A percentile compares a stretch with the other conserved stretches of the same genome.
These are phyloP conservation scores for Aureobasidium sp. DNA, from an alignment of 2,329 filamentous ascomycete genomes.

Conservation along the genomic window DNA sequence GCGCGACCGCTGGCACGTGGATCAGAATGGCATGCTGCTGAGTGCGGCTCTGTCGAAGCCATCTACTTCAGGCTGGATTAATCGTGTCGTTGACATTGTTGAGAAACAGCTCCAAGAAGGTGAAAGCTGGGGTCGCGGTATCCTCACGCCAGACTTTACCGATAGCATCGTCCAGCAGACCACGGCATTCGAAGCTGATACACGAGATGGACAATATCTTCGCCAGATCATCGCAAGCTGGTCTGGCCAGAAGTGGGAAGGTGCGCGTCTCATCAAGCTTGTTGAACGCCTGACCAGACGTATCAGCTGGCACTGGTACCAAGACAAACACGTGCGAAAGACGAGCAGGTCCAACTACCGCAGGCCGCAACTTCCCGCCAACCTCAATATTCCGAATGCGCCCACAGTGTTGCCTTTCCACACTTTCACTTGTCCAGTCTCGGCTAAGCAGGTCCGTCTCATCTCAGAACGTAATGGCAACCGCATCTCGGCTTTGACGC, in stretches of 20 bases:
- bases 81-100: conserved; percentile 85
- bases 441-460: conserved; percentile 80
- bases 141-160: conserved; percentile 42
- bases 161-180: conserved; percentile 39
- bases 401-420: conserved; percentile 96
- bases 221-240: conserved; percentile 38
- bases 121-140: conserved; percentile 72
- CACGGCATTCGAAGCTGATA: conserved; percentile 26
- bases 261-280: conserved; percentile 71
- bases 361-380: conserved; percentile 63
- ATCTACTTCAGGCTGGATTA: conserved; percentile 69
- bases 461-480: conserved; percentile 94
- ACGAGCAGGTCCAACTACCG: conserved; percentile 53
- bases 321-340: conserved; percentile 62
- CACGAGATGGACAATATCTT: conserved; percentile 28
- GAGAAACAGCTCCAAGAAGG: conserved; percentile 80
- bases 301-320: conserved; percentile 79
- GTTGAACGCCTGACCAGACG: conserved; percentile 75
- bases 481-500: conserved; percentile 82
- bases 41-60: conserved; percentile 57
- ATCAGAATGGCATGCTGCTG: conserved; percentile 70
- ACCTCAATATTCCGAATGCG: conserved; percentile 71
- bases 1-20: conserved; percentile 88
- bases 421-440: conserved; percentile 91
- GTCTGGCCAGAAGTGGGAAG: conserved; percentile 77